Evolutionary conservation across 805 yeast genomes (phyloP).

Genomic region (Candida pini): DNA sequence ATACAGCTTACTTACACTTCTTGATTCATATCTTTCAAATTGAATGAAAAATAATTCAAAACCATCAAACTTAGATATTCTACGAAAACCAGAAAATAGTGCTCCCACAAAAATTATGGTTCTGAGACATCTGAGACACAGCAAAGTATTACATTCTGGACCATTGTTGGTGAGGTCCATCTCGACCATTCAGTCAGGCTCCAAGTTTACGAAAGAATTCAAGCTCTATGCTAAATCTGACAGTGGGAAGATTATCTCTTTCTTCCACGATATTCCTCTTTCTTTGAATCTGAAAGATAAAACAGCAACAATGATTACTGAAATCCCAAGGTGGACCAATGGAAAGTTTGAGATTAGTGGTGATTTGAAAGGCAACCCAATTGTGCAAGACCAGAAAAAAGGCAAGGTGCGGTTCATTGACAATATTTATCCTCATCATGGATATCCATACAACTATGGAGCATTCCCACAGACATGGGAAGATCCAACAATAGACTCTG

Average conservation of each 20-base stretch:
- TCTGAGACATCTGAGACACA: too few relatives aligned
- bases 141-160: too few relatives aligned
- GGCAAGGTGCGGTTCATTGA: constrained; percentile 71
- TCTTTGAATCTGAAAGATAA: constrained; percentile 34
- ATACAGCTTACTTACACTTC: too few relatives aligned
- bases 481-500: constrained; percentile 60
- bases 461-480: constrained; percentile 97
- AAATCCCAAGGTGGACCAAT: constrained; percentile 77
- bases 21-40: too few relatives aligned
- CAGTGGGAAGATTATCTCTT: constrained; percentile 46
- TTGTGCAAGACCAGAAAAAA: constrained; percentile 65
- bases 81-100: too few relatives aligned
- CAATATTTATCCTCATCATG: constrained; percentile 77
- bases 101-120: too few relatives aligned
- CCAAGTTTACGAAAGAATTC: constrained; percentile 34
- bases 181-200: constrained; percentile 25
- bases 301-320: constrained; percentile 63
- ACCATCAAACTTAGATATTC: too few relatives aligned
- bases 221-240: constrained; percentile 39
- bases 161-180: constrained; percentile 10
- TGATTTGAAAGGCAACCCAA: constrained; percentile 60
- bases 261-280: constrained; percentile 69
- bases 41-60: too few relatives aligned
- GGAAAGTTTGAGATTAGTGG: constrained; percentile 77
- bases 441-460: constrained; percentile 84